phyloP scores from a whole-genome alignment of 1,284 basidiomycete genomes.

The Ganoderma leucocontextum region DNA sequence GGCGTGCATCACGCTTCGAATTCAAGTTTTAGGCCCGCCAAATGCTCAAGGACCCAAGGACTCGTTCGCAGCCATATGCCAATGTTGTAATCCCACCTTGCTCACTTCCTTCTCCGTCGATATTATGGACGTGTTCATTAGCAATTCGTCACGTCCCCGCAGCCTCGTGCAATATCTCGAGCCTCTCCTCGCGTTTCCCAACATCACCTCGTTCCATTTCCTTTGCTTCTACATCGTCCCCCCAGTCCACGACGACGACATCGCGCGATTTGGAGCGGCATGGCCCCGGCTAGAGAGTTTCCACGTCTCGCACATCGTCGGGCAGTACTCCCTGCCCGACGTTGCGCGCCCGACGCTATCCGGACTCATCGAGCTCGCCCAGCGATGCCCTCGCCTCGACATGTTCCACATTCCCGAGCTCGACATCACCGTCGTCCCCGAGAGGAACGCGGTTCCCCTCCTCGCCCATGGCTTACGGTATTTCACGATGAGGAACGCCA shows the following conservation, averaged over 20 bases:
- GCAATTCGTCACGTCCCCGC: too few relatives aligned
- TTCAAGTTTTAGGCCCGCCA: too few relatives aligned
- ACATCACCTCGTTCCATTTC: not conserved
- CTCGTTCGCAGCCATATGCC: too few relatives aligned
- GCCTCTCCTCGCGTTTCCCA: not conserved
- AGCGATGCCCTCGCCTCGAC: too few relatives aligned
- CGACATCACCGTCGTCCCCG: not conserved
- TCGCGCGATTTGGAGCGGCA: not conserved
- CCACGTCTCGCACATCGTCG: not conserved
- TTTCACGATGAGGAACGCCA: not conserved
- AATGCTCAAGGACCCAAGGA: too few relatives aligned
- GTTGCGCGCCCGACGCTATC: too few relatives aligned
- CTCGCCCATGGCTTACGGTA: not conserved
- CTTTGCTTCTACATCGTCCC: not conserved
- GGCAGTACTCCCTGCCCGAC: too few relatives aligned
- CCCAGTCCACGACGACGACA: not conserved
- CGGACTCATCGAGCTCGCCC: too few relatives aligned
- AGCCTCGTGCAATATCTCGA: not conserved
- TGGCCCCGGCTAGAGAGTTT: too few relatives aligned
- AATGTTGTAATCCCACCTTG: not conserved
- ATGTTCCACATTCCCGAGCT: too few relatives aligned
- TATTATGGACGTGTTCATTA: not conserved
- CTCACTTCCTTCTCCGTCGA: not conserved
- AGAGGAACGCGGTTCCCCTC: not conserved
- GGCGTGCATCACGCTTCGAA: too few relatives aligned